Evolutionary conservation across 2,329 filamentous ascomycete species (phyloP).

Genomic region (Pestalotiopsis fici): DNA sequence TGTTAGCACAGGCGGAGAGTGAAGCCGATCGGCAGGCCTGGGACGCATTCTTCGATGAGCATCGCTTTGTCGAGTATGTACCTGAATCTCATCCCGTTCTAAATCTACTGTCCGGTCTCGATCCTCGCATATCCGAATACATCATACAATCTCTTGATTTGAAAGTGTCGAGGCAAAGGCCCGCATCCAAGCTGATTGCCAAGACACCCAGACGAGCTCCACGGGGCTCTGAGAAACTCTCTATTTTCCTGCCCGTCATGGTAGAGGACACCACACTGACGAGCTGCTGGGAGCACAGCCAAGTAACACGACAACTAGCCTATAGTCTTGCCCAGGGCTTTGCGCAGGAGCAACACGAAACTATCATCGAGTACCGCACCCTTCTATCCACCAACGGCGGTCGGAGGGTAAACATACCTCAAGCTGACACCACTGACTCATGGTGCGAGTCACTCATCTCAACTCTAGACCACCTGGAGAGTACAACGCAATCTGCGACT

Average conservation of each 20-base stretch:
- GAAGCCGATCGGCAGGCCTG: conserved; percentile 13
- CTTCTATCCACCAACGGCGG: conserved; percentile 32
- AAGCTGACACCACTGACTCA: conserved; percentile 15
- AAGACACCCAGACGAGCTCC: conserved; percentile 9
- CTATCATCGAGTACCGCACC: conserved; percentile 39
- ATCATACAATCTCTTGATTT: conserved; percentile 36
- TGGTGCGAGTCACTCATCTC: conserved; percentile 23
- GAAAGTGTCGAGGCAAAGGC: conserved; percentile 28
- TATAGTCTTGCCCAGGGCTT: conserved; percentile 34
- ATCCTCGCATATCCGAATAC: conserved; percentile 36
- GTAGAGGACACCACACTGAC: conserved; percentile 37
- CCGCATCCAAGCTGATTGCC: conserved; percentile 18
- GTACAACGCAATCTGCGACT: conserved; percentile 3
- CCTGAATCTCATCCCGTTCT: conserved; percentile 24
- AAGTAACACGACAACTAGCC: conserved; percentile 33
- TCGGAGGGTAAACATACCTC: conserved; percentile 27
- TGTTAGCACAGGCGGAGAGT: conserved; percentile 19
- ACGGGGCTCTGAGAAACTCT: conserved; percentile 25
- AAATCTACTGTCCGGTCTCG: conserved; percentile 21
- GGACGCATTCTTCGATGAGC: conserved; percentile 23
- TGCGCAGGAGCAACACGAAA: conserved; percentile 1
- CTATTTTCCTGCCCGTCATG: conserved; percentile 41
- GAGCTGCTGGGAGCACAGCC: conserved; percentile 41
- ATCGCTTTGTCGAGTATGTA: conserved; percentile 23
- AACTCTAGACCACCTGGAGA: conserved; percentile 22